Evolutionary conservation across 371 early-diverging fungal species (phyloP).

Genomic region (Syncephalastrum racemosum): DNA sequence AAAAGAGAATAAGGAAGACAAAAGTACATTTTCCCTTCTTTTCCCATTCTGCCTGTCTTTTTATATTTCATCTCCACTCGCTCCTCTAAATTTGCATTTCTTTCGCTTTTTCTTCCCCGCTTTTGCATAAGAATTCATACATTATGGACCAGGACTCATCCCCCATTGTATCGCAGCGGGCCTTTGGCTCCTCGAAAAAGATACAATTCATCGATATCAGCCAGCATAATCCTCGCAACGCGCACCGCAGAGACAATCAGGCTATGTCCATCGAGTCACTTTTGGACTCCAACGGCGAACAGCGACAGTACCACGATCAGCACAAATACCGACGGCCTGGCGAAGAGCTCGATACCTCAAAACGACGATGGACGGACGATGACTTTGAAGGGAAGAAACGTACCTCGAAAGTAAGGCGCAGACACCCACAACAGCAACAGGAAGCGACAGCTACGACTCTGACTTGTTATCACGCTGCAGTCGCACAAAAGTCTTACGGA

Average conservation of each 20-base stretch:
- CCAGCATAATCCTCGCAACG: slow-evolving; percentile 13
- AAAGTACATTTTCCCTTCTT: slow-evolving; percentile 5
- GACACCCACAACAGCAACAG: slow-evolving; percentile 5
- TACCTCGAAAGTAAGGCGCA: slow-evolving; percentile 12
- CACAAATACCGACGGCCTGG: background rate
- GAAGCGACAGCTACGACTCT: slow-evolving; percentile 42
- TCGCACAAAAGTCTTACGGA: slow-evolving; percentile 90
- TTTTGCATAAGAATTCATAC: slow-evolving; percentile 6
- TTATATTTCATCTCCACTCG: slow-evolving; percentile 13
- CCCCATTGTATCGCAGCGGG: slow-evolving; percentile 42
- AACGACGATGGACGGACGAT: slow-evolving; percentile 9
- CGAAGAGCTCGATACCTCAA: background rate
- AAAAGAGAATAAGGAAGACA: too few relatives aligned
- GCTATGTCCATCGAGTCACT: slow-evolving; percentile 51
- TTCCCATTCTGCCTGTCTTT: slow-evolving; percentile 6
- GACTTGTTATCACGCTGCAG: slow-evolving; percentile 66
- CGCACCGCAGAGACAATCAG: slow-evolving; percentile 10
- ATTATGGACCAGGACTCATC: slow-evolving; percentile 27
- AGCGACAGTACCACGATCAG: background rate
- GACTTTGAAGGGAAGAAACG: slow-evolving; percentile 6
- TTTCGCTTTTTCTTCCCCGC: slow-evolving; percentile 15
- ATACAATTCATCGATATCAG: slow-evolving; percentile 24
- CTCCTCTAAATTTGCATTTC: slow-evolving; percentile 13
- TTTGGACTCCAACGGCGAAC: slow-evolving; percentile 30
- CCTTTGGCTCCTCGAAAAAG: slow-evolving; percentile 43